Evolutionary conservation across 305 asterid species (phyloP).

Genomic region (Rubia tinctorum): DNA sequence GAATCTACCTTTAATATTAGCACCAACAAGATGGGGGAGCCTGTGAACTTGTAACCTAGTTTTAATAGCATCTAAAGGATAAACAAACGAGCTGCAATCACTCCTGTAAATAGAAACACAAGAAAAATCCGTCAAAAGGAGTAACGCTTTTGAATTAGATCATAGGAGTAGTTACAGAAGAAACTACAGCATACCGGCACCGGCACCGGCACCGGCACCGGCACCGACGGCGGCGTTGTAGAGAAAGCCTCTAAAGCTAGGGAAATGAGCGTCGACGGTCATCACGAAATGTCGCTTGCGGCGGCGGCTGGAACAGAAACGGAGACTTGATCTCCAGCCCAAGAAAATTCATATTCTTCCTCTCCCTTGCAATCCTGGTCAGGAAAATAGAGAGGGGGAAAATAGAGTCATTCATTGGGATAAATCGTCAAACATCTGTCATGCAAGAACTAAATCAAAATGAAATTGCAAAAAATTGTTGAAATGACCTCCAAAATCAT

Average conservation of each 20-base stretch:
- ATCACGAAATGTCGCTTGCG: constrained; percentile 29
- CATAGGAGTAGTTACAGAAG: not conserved
- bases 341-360: too few relatives aligned
- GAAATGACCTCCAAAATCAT: too few relatives aligned
- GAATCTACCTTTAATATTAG: constrained; percentile 62
- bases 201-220: too few relatives aligned
- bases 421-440: too few relatives aligned
- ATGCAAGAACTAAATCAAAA: too few relatives aligned
- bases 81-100: constrained; percentile 93
- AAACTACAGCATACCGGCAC: constrained; percentile 49
- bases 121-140: not conserved
- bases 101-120: constrained; percentile 52
- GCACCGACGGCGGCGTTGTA: constrained; percentile 91
- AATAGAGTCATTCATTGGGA: too few relatives aligned
- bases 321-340: constrained; percentile 13
- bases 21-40: constrained; percentile 55
- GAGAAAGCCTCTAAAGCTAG: constrained; percentile 54
- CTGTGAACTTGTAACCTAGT: constrained; percentile 97
- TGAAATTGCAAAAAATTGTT: too few relatives aligned
- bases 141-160: too few relatives aligned
- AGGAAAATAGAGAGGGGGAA: too few relatives aligned
- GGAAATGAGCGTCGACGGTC: constrained; percentile 51
- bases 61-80: constrained; percentile 95
- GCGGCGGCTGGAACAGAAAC: constrained; percentile 14
- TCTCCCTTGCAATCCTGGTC: too few relatives aligned